These are phyloP conservation scores for Aureobasidium sp. DNA, from an alignment of 2,329 filamentous ascomycete species.

Conservation along the genomic window DNA sequence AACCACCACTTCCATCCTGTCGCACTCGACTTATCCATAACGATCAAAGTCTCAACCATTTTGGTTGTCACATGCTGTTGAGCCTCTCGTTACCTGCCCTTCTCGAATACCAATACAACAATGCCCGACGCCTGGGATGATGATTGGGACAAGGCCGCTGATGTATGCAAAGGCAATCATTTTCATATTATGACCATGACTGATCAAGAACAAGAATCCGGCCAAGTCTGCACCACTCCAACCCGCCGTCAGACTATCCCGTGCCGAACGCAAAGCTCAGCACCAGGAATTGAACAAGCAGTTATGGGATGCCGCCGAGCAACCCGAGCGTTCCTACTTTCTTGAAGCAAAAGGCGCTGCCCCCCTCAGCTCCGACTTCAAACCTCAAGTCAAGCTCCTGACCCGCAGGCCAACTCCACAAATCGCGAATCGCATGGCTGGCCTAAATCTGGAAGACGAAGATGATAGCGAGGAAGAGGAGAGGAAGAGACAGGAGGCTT, in stretches of 20 bases:
- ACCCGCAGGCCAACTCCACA: conserved; percentile 66
- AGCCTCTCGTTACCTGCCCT: not conserved
- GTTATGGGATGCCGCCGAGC: conserved; percentile 86
- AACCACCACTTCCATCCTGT: not conserved
- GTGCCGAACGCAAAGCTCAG: conserved; percentile 68
- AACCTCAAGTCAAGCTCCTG: conserved; percentile 74
- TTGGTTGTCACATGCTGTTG: not conserved
- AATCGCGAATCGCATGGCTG: conserved; percentile 48
- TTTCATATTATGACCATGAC: conserved; percentile 19
- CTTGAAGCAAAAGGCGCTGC: conserved; percentile 54
- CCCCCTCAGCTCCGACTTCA: conserved; percentile 65
- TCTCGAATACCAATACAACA: conserved; percentile 32
- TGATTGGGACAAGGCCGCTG: conserved; percentile 77
- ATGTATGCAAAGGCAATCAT: conserved; percentile 42
- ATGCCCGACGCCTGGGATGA: conserved; percentile 82
- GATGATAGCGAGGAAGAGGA: conserved; percentile 61
- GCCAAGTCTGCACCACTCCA: conserved; percentile 28
- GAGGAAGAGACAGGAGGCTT: conserved; percentile 55
- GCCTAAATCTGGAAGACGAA: conserved; percentile 40
- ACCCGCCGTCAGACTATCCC: conserved; percentile 51
- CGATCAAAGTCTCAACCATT: not conserved
- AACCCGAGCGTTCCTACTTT: conserved; percentile 67
- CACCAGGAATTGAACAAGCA: conserved; percentile 79
- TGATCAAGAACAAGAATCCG: conserved; percentile 25
- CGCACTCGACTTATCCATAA: not conserved